A percentile compares a stretch with the other conserved stretches of the same genome.
Evolutionary conservation across 2,329 filamentous ascomycete species (phyloP).

Genomic region (Periconia macrospinosa): DNA sequence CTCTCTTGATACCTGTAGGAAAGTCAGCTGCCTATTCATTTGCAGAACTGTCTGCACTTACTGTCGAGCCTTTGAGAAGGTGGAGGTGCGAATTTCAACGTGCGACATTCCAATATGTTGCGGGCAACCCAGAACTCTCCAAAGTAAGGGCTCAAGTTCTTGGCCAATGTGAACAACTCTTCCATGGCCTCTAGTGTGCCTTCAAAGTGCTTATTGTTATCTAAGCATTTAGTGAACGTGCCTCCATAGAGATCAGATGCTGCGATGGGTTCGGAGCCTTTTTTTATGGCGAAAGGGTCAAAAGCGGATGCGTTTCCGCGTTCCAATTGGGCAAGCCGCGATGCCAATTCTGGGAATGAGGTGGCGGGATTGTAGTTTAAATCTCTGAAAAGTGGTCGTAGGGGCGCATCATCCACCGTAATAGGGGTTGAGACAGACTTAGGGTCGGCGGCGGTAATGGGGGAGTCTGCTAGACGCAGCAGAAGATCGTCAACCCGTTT

Average conservation of each 20-base stretch:
- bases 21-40: neutral
- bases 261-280: neutral
- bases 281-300: no score
- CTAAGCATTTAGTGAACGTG: neutral
- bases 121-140: constrained; percentile 4
- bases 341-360: neutral
- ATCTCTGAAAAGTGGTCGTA: neutral
- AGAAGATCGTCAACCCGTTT: constrained; percentile 8
- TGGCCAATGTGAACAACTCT: constrained; percentile 1
- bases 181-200: constrained; percentile 3
- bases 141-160: constrained; percentile 5
- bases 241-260: no score
- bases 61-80: constrained; percentile 11
- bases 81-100: constrained; percentile 9
- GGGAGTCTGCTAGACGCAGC: constrained; percentile 3
- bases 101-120: constrained; percentile 8
- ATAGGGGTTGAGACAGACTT: constrained; percentile 1
- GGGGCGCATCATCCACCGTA: constrained; percentile 1
- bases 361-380: neutral
- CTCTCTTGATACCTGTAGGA: neutral
- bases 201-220: constrained; percentile 8
- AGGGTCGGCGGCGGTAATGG: constrained; percentile 1
- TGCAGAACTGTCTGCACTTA: neutral
- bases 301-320: neutral
- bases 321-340: neutral